Evolutionary conservation across 192 early-diverging fungal species (phyloP), one percentile per base, ranked within the genome.

Genomic region (Geranomyces michiganensis): DNA sequence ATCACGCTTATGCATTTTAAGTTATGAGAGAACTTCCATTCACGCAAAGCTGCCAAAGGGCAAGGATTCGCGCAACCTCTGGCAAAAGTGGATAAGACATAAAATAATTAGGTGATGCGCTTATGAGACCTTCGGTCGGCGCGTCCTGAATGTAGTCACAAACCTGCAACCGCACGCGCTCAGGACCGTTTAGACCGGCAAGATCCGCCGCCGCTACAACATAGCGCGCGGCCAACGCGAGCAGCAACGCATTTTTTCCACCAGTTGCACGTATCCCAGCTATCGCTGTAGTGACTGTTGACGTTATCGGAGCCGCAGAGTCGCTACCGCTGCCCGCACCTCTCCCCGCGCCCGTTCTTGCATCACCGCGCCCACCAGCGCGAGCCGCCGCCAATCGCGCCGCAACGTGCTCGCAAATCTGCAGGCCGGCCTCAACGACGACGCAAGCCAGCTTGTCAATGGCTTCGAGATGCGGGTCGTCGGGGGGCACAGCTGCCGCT

Each of bases 361-460:
- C 36, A 41, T 41, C 36, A 3, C 36, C 36, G 36, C 36, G 36
- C 36, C 36, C 36, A 41, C 36, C n/a, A n/a, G n/a, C 36, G 36
- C 36, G 36, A 41, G 36, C 36, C 36, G n/a, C n/a, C 10, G 51
- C n/a, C 24, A 53, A 53, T 4, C 58, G 22, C 12, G 67, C 77
- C 0, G 72, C 64, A 31, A 73, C 26, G 65, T 73, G 41, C 47
- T 70, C 68, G 53, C 55, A 70, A 0, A 70, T 31, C 45, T 70
- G 68, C 21, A 70, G 44, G 15, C 68, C 68, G 21, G 68, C 68
- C 27, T 70, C 68, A 9, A 70, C 68, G 21, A 61, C 41, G 17
- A 70, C 32, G 19, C 33, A 43, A 21, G 55, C 19, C 14, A 70
- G 31, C 9, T 65, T 44, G 8, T 65, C 63, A 12, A 47, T 8